These are phyloP conservation scores for Lasiosphaeris hirsuta DNA, from an alignment of 495 filamentous ascomycete genomes.

Conservation along the genomic window DNA sequence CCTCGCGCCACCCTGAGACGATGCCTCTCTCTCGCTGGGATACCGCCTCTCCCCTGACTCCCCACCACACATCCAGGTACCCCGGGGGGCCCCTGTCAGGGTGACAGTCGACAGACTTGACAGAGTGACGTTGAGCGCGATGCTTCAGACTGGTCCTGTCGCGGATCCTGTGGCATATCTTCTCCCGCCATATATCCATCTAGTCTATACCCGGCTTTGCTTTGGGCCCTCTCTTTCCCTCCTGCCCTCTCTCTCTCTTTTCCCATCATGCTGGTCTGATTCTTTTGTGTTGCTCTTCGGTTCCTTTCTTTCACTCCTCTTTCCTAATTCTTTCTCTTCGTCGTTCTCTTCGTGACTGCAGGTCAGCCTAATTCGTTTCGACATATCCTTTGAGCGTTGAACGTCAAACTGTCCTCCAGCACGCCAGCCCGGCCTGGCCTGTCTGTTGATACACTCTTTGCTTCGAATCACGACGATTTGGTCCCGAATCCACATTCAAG, in stretches of 20 bases:
- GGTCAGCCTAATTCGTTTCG: slow-evolving; percentile 25
- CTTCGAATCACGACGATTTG: not conserved
- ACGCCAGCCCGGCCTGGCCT: slow-evolving; percentile 20
- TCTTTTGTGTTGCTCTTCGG: slow-evolving; percentile 2
- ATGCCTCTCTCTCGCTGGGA: not conserved
- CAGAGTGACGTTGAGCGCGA: slow-evolving; percentile 5
- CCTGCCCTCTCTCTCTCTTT: slow-evolving; percentile 5
- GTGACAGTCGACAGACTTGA: not conserved
- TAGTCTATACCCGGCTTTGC: slow-evolving; percentile 5
- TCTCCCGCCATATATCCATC: slow-evolving; percentile 12
- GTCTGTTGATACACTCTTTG: slow-evolving; percentile 2
- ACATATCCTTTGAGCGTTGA: slow-evolving; percentile 15
- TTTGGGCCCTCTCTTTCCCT: slow-evolving; percentile 1
- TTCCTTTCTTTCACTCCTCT: slow-evolving; percentile 10
- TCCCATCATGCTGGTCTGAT: not conserved
- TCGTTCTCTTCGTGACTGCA: slow-evolving; percentile 32
- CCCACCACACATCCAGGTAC: not conserved
- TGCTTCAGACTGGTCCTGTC: slow-evolving; percentile 11
- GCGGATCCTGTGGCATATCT: slow-evolving; percentile 12
- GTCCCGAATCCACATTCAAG: slow-evolving; percentile 14
- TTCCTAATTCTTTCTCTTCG: slow-evolving; percentile 12
- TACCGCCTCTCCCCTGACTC: not conserved
- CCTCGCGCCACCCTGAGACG: not conserved
- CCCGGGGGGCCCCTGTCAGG: not conserved
- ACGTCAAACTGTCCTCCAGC: slow-evolving; percentile 9